Base-by-base conservation (phyloP, 2,329 filamentous ascomycete species). In the Domatiomyces catenatus region DNA sequence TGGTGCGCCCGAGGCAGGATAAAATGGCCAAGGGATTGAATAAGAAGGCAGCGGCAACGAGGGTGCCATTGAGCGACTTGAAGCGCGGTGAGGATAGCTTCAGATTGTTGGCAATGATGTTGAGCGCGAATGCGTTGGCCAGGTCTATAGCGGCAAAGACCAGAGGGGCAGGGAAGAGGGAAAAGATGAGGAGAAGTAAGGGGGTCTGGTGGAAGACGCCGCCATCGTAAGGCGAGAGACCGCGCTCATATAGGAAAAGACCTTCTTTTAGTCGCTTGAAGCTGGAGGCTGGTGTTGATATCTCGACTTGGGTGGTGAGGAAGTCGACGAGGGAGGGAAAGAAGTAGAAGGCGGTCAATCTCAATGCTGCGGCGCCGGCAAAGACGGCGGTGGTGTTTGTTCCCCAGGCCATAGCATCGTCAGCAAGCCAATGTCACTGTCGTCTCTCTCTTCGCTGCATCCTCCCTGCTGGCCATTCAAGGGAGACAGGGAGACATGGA, bases 241-340 rank as follows among this genome's bases (percentile, higher is more conserved):
- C 93, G 67, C 93, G 86, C 57, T 86, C 89, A 67, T 96, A 96
- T 19, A 98, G 79, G 63, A 94, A 98, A 52, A 98, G 72, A 18
- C 92, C 92, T 70, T 98, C 92, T 74, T 96, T 90, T 50, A 96
- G 87, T 79, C 92, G 80, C 73, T 96, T 96, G 77, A 95, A 98
- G 76, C 90, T 94, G 60, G 87, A 95, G 46, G 96, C 84, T 42
- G 92, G 90, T 19, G 92, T 98, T 44, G 92, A 95, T 62, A 98
- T 84, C 73, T 98, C 92, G 61, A 95, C 92, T 63, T 92, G 84
- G 57, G 84, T 85, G 18, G 87, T 92, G 55, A 98, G 75, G 55
- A 94, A 75, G 65, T 88, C 81, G 48, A 90, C 86, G 42, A 98
- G 74, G 39, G 78, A 79, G 55, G 92, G 89, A 64, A 95, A 94